Conservation (phyloP, 2,329 filamentous ascomycete species). For the Helicocarpus griseus region DNA sequence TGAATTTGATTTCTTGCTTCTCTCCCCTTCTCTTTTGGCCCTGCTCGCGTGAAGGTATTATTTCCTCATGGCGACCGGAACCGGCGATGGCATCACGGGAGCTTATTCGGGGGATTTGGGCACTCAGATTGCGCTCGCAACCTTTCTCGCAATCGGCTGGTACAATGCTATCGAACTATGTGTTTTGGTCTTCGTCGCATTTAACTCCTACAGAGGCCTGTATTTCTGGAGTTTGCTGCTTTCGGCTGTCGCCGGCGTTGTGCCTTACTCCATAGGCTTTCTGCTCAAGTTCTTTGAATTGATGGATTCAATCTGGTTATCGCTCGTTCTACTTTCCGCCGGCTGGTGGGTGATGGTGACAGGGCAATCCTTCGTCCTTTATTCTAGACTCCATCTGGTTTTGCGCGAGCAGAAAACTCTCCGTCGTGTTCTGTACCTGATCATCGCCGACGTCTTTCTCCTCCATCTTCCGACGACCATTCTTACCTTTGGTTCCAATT, state of each 20-base stretch:
- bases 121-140: conserved; percentile 35
- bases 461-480: conserved; percentile 28
- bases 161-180: conserved; percentile 43
- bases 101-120: conserved; percentile 25
- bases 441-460: conserved; percentile 26
- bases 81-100: conserved; percentile 29
- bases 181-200: conserved; percentile 40
- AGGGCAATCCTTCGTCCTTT: conserved; percentile 31
- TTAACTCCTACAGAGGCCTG: conserved; percentile 35
- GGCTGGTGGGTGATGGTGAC: conserved; percentile 31
- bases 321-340: conserved; percentile 22
- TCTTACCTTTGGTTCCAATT: conserved; percentile 25
- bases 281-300: conserved; percentile 38
- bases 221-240: conserved; percentile 44
- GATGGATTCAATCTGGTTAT: conserved; percentile 33
- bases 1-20: neutral
- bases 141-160: conserved; percentile 39
- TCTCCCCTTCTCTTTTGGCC: neutral
- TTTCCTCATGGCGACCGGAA: neutral
- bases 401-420: conserved; percentile 22
- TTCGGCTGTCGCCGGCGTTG: conserved; percentile 34
- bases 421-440: conserved; percentile 27
- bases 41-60: neutral
- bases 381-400: conserved; percentile 31
- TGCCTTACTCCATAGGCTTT: conserved; percentile 39